phyloP scores from a whole-genome alignment of 2,329 filamentous ascomycete genomes.

The Periconia sp. region DNA sequence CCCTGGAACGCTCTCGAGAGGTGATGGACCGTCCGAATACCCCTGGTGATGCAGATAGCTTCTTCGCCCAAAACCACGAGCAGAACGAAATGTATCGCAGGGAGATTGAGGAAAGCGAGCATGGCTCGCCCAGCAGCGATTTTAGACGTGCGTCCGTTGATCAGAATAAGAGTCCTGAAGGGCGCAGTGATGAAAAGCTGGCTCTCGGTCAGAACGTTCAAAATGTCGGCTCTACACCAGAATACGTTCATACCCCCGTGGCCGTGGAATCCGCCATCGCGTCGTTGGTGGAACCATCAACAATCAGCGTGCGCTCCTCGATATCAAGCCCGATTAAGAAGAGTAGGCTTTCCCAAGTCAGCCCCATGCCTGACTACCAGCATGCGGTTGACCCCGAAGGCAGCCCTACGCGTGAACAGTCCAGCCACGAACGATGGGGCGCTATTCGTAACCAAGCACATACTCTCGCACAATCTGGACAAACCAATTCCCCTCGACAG shows the following conservation, averaged over 20 bases:
- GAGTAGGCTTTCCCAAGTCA: constrained; percentile 15
- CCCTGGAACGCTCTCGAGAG: constrained; percentile 54
- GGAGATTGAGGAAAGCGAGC: constrained; percentile 47
- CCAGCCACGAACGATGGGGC: constrained; percentile 29
- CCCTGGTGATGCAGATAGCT: constrained; percentile 49
- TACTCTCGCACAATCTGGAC: constrained; percentile 22
- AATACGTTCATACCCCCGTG: constrained; percentile 70
- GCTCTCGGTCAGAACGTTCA: constrained; percentile 70
- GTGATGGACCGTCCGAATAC: constrained; percentile 44
- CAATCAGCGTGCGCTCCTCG: constrained; percentile 57
- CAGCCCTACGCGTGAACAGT: constrained; percentile 22
- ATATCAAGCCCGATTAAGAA: constrained; percentile 27
- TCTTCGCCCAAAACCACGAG: constrained; percentile 57
- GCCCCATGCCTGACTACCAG: constrained; percentile 49
- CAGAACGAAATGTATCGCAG: constrained; percentile 61
- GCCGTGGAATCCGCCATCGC: constrained; percentile 89
- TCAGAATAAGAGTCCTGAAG: constrained; percentile 59
- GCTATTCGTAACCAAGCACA: constrained; percentile 47
- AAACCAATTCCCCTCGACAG: constrained; percentile 55
- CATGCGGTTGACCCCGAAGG: constrained; percentile 25
- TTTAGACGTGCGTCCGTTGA: constrained; percentile 52
- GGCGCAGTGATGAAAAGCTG: constrained; percentile 46
- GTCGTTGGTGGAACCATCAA: constrained; percentile 82
- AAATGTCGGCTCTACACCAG: constrained; percentile 70
- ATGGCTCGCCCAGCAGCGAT: constrained; percentile 58